phyloP scores from a whole-genome alignment of 148 eudicot species.

The Persicaria maculosa region DNA sequence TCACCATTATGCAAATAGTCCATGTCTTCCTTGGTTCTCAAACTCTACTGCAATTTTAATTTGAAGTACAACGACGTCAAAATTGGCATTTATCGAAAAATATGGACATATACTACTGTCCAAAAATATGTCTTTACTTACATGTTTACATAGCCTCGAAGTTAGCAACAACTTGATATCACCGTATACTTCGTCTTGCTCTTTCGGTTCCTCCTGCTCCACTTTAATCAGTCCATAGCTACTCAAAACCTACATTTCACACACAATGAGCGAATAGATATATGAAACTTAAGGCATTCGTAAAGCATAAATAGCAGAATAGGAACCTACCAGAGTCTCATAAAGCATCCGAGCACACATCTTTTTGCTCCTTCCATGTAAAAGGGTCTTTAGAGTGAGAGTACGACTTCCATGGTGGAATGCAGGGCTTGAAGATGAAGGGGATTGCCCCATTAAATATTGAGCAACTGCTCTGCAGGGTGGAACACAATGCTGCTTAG shows the following conservation, averaged over 20 bases:
- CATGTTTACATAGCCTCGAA: constrained; percentile 7
- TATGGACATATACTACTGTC: neutral
- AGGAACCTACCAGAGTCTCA: constrained; percentile 69
- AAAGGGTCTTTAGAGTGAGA: constrained; percentile 42
- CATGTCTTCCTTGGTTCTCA: neutral
- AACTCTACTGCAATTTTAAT: neutral
- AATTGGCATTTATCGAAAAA: neutral
- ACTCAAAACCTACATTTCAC: constrained; percentile 50
- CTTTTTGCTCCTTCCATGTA: constrained; percentile 67
- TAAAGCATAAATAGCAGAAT: no score
- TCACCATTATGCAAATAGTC: neutral
- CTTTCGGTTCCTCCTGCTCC: constrained; percentile 49
- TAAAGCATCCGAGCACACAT: constrained; percentile 71
- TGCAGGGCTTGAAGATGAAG: constrained; percentile 31
- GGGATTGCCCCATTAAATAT: constrained; percentile 43
- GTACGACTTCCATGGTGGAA: constrained; percentile 21
- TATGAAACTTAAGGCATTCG: no score
- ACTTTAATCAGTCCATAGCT: constrained; percentile 42
- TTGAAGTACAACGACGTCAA: neutral
- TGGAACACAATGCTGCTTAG: constrained; percentile 4
- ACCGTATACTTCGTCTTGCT: constrained; percentile 61
- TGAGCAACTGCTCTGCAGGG: constrained; percentile 71
- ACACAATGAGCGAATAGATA: neutral
- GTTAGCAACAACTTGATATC: constrained; percentile 58
- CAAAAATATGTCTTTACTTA: no score